Base-by-base conservation (phyloP, 441 rosid species). In the Populus hybrid region DNA sequence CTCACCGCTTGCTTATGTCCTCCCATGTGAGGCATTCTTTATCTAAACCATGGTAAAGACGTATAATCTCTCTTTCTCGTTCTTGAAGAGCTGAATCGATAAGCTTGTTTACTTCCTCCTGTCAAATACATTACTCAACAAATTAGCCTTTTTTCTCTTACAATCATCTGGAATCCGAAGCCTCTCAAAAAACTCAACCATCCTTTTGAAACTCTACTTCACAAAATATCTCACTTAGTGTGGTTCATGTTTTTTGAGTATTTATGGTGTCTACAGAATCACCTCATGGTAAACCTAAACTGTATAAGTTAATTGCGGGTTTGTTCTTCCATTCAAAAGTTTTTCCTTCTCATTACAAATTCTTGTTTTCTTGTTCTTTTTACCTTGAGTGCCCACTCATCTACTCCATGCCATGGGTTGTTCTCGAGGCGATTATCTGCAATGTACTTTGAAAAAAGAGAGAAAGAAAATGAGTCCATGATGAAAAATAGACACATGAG, bases 1-100 rank as follows among this genome's bases (percentile, higher is more conserved):
- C 89, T 87, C 77, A 94, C 98, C 94, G 90, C 81, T 93, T 96
- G 76, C 99, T 94, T 64, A 96, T 96, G 80, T 96, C 98, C 86
- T 96, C 98, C 97, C 98, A 92, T 31, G 98, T 91, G 79, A 94
- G 97, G 82, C 90, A 83, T 90, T 88, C 91, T 9, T 86, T 85
- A 82, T 88, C 96, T 36, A 93, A 84, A 69, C 98, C 98, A 64
- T 94, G 83, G 85, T 94, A 94, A 72, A 94, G 93, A 38, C 97
- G 90, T 45, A 96, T 86, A 28, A 96, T 96, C 80, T 96, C 95
- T 82, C 82, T 85, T 76, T 96, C 99, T 21, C 99, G 86, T 81
- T 86, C 90, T 81, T 72, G 81, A 7, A 96, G 95, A 18, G 93
- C 82, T 81, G 66, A 69, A 28, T 75, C 24, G 23, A 96, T 88